phyloP scores from a whole-genome alignment of 768 basidiomycete species.

The Lactarius tabidus region DNA sequence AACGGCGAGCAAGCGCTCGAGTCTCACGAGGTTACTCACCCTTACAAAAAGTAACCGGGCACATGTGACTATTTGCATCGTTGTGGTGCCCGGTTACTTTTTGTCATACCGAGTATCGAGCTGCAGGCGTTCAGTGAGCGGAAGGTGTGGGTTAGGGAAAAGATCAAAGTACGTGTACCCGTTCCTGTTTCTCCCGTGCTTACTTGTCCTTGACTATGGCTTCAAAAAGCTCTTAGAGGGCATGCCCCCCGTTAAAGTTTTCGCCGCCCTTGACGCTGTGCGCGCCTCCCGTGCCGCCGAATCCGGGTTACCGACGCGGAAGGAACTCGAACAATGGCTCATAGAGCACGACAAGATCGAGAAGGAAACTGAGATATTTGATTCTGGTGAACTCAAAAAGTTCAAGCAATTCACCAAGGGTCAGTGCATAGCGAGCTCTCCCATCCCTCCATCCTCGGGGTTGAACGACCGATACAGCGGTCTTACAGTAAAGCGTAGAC shows the following conservation, averaged over 20 bases:
- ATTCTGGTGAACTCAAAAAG: constrained; percentile 80
- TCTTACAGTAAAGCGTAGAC: constrained; percentile 82
- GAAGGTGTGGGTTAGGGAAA: constrained; percentile 87
- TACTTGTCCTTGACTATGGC: constrained; percentile 6
- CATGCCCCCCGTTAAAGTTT: constrained; percentile 75
- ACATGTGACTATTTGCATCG: too few relatives aligned
- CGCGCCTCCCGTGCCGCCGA: constrained; percentile 53
- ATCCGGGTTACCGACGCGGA: constrained; percentile 61
- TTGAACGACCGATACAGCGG: constrained; percentile 43
- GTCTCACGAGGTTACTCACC: constrained; percentile 74
- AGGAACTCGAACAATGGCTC: constrained; percentile 68
- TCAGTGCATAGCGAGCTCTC: constrained; percentile 33
- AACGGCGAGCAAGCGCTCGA: constrained; percentile 66
- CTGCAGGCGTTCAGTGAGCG: constrained; percentile 81
- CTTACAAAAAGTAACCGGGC: too few relatives aligned
- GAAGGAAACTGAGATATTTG: constrained; percentile 84
- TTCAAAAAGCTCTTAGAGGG: constrained; percentile 65
- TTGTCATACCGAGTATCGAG: too few relatives aligned
- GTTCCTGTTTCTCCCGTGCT: not conserved
- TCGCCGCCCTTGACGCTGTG: constrained; percentile 64
- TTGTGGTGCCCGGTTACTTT: too few relatives aligned
- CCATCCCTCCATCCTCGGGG: too few relatives aligned
- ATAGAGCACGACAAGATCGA: constrained; percentile 79
- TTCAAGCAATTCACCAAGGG: constrained; percentile 85
- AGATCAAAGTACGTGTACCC: constrained; percentile 59